Percentiles rank a stretch among this genome's conserved stretches.
Evolutionary conservation across 345 rosid species (phyloP).

Genomic region (Streptanthus diversifolius): DNA sequence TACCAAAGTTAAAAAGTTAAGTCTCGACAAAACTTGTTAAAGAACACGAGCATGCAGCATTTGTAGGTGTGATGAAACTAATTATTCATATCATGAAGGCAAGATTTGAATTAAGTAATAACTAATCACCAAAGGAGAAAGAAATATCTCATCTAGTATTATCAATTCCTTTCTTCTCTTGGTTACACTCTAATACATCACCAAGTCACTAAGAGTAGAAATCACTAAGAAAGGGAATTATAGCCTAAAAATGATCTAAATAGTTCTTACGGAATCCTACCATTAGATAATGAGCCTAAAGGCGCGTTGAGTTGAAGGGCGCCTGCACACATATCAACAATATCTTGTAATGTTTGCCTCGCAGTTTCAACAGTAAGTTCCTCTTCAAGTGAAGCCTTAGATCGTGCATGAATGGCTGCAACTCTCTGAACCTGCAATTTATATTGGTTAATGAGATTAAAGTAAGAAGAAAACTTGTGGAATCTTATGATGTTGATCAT

Average conservation of each 20-base stretch:
- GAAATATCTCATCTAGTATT: background rate
- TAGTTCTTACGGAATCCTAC: constrained; percentile 11
- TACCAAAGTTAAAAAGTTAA: background rate
- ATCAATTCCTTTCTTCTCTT: constrained; percentile 9
- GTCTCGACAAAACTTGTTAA: background rate
- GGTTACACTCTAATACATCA: constrained; percentile 10
- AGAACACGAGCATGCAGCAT: background rate
- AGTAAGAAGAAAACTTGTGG: background rate
- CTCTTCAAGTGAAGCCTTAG: constrained; percentile 37
- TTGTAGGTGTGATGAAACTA: background rate
- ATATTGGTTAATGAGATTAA: background rate
- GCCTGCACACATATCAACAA: constrained; percentile 39
- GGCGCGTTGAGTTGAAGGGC: constrained; percentile 40
- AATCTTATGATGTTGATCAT: background rate
- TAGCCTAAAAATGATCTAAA: background rate
- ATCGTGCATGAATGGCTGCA: constrained; percentile 39
- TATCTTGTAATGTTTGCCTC: constrained; percentile 36
- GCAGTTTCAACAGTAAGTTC: constrained; percentile 35
- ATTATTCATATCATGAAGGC: background rate
- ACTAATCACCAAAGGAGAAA: constrained; percentile 1
- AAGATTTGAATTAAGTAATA: background rate
- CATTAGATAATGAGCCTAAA: constrained; percentile 37
- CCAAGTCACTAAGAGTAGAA: constrained; percentile 15
- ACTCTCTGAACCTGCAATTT: constrained; percentile 35
- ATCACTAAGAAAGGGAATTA: background rate